Evolutionary conservation across 108 stramenopile species (phyloP).

Genomic region (Schizochytrium sp.): DNA sequence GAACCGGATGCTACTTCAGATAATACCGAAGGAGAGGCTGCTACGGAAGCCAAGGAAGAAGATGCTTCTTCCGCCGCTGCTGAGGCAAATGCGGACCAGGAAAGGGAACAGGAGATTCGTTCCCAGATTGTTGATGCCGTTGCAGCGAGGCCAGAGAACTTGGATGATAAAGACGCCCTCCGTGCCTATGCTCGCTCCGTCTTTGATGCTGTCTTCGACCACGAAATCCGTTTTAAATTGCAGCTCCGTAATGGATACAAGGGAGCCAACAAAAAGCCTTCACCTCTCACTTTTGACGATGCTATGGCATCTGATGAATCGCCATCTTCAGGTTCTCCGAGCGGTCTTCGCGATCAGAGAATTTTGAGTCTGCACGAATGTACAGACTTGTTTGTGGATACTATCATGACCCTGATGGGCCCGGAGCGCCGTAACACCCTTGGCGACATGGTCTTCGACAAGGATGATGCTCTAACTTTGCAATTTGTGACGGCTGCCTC

Average conservation of each 20-base stretch:
- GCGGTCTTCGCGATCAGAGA: slow-evolving; percentile 61
- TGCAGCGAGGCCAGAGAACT: not conserved
- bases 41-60: slow-evolving; percentile 67
- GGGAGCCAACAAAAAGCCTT: slow-evolving; percentile 84
- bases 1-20: slow-evolving; percentile 52
- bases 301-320: not conserved
- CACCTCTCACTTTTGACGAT: slow-evolving; percentile 64
- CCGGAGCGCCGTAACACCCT: slow-evolving; percentile 25
- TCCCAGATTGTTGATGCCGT: slow-evolving; percentile 14
- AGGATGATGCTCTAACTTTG: slow-evolving; percentile 94
- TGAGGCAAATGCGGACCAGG: slow-evolving; percentile 81
- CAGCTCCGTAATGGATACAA: slow-evolving; percentile 73
- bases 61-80: slow-evolving; percentile 65
- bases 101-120: slow-evolving; percentile 78
- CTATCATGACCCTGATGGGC: not conserved
- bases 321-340: not conserved
- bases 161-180: not conserved
- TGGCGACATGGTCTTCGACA: slow-evolving; percentile 80
- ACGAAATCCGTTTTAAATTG: slow-evolving; percentile 62
- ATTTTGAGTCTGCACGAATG: slow-evolving; percentile 41
- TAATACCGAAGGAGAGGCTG: slow-evolving; percentile 60
- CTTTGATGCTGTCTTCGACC: slow-evolving; percentile 64
- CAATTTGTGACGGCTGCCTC: slow-evolving; percentile 92
- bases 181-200: slow-evolving; percentile 22
- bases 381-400: slow-evolving; percentile 40